Evolutionary conservation across 169 alveolate genomes (phyloP), one percentile per base, ranked within the genome.

Genomic region (Plasmodium knowlesi): DNA sequence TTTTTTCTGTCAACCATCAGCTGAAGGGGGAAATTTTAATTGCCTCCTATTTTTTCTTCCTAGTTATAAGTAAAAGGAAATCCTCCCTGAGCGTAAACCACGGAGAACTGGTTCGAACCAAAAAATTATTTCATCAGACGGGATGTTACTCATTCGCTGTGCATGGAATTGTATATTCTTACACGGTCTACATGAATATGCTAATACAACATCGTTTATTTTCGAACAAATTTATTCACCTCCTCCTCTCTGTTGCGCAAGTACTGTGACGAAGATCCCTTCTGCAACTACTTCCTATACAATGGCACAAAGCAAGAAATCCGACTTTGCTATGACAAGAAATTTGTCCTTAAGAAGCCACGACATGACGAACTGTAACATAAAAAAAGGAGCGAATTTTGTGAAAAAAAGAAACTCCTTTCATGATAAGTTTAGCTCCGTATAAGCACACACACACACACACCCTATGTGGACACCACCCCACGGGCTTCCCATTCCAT

Each of bases 201-300:
- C 25, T 14, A 34, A 19, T 5, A 32, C 30, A 19, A 16, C 61
- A 32, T 10, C 16, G 53, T 12, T 39, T 34, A 25, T 34, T 25
- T 74, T 32, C 22, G 32, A 34, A 74, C 22, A 30, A 25, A 32
- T 16, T 30, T 34, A 30, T 19, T 12, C 54, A 16, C 54, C 43
- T 5, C 12, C 28, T 19, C 43, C 5, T n/a, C n/a, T n/a, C n/a
- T 25, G 4, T 41, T 12, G 43, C 50, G 10, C 10, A 57, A 80
- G 90, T 79, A 89, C 25, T 89, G 94, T 41, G 89, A 89, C 19
- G 94, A 89, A 89, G 94, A 89, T 74, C 82, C 88, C 2, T 89
- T 89, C 57, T 89, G 94, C 71, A 78, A 73, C 28, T 89, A 89
- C 39, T 89, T 89, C 57, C 57, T 89, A n/a, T 79, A 34, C 46